Evolutionary conservation across 2,329 filamentous ascomycete genomes (phyloP).

Genomic region (Trichophyton equinum): DNA sequence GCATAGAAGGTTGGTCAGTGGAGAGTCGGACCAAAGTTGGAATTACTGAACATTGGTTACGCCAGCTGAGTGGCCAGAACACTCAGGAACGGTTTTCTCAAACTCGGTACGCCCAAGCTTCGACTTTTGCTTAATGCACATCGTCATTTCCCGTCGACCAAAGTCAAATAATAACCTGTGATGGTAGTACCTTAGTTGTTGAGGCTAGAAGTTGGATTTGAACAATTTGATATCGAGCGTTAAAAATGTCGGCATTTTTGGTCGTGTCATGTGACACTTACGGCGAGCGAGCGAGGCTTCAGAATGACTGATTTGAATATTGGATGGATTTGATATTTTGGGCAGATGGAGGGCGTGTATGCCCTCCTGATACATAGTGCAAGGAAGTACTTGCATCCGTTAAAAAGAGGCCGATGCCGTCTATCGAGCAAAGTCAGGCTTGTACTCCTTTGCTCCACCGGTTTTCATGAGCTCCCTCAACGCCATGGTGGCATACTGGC

Average conservation of each 20-base stretch:
- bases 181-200: too few relatives aligned
- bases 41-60: not conserved
- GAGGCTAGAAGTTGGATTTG: not conserved
- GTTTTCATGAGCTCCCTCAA: conserved; percentile 63
- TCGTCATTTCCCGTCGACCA: not conserved
- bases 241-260: not conserved
- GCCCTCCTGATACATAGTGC: not conserved
- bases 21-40: not conserved
- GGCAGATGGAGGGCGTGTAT: not conserved
- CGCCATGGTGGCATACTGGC: conserved; percentile 76
- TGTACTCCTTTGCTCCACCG: conserved; percentile 49
- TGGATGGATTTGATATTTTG: not conserved
- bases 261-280: not conserved
- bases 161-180: too few relatives aligned
- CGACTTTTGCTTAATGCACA: not conserved
- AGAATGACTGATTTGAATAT: not conserved
- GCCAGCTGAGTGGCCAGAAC: not conserved
- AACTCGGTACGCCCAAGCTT: not conserved
- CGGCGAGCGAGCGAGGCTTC: not conserved
- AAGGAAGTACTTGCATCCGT: not conserved
- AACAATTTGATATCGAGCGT: not conserved
- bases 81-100: not conserved
- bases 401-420: not conserved
- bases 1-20: not conserved
- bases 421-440: conserved; percentile 48